phyloP scores from a whole-genome alignment of 2,329 filamentous ascomycete species.

The Aspergillus latus region DNA sequence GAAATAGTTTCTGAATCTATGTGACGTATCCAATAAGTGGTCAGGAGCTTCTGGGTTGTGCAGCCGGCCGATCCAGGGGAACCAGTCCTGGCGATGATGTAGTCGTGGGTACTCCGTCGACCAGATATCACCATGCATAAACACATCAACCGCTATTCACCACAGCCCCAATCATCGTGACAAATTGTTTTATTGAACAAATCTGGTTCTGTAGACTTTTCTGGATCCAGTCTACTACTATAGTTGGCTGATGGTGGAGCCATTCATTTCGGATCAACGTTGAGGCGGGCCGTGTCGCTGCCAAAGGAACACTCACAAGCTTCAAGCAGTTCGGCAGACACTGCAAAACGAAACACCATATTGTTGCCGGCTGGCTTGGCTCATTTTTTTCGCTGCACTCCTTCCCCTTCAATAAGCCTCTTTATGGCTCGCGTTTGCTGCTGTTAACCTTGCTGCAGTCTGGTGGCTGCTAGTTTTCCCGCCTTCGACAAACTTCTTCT shows the following conservation, averaged over 20 bases:
- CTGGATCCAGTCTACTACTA: not conserved
- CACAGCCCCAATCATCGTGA: not conserved
- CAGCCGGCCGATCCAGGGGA: not conserved
- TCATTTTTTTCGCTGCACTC: constrained; percentile 13
- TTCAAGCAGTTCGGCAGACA: not conserved
- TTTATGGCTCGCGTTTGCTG: constrained; percentile 19
- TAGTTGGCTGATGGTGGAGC: constrained; percentile 18
- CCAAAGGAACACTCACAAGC: not conserved
- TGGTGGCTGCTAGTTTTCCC: constrained; percentile 21
- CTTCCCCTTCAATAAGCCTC: constrained; percentile 3
- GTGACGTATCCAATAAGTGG: constrained; percentile 11
- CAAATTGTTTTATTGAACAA: constrained; percentile 4
- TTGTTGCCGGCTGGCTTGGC: constrained; percentile 13
- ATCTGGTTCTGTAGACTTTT: not conserved
- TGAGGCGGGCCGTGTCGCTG: constrained; percentile 23
- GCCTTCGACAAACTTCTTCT: constrained; percentile 9
- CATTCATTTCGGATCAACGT: constrained; percentile 31
- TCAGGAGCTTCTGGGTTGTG: not conserved
- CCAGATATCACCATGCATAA: not conserved
- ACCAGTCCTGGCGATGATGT: not conserved
- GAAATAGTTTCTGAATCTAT: not conserved
- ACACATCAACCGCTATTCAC: not conserved
- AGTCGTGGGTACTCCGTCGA: not conserved
- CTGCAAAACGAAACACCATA: constrained; percentile 2
- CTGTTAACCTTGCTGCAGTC: constrained; percentile 16